phyloP scores from a whole-genome alignment of 2,329 filamentous ascomycete species.

The Emmonsiellopsis sp. region DNA sequence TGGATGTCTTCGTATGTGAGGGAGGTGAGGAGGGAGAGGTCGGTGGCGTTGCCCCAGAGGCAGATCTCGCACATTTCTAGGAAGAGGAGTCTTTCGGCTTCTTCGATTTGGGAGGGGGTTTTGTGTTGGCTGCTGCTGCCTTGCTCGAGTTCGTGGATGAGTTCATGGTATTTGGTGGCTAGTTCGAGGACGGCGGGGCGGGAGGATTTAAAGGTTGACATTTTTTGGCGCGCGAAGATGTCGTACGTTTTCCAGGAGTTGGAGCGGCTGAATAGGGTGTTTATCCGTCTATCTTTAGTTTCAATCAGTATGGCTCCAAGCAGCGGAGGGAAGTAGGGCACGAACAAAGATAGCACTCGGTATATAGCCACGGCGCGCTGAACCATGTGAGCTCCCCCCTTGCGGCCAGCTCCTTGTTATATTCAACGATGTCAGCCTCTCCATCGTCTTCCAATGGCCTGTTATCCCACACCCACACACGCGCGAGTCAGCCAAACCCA shows the following conservation, averaged over 20 bases:
- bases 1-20: conserved; percentile 94
- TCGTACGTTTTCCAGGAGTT: conserved; percentile 84
- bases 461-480: not conserved
- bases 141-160: conserved; percentile 58
- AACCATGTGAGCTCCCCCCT: conserved; percentile 72
- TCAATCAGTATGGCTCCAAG: not conserved
- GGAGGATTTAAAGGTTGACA: conserved; percentile 83
- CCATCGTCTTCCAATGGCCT: conserved; percentile 72
- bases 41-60: conserved; percentile 94
- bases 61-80: conserved; percentile 93
- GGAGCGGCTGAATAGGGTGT: conserved; percentile 65
- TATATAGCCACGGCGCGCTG: conserved; percentile 75
- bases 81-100: conserved; percentile 71
- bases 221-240: conserved; percentile 81
- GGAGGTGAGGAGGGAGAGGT: conserved; percentile 80
- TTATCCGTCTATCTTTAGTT: conserved; percentile 56
- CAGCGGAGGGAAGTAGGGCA: not conserved
- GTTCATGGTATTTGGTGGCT: conserved; percentile 64
- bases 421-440: conserved; percentile 61
- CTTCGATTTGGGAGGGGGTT: conserved; percentile 42
- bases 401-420: conserved; percentile 75
- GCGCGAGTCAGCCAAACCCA: not conserved
- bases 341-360: conserved; percentile 80
- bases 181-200: conserved; percentile 77
- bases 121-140: conserved; percentile 32